Evolutionary conservation across 139 green algal genomes (phyloP), one percentile per base, ranked within the genome.

Genomic region (Zygnema circumcarinatum): DNA sequence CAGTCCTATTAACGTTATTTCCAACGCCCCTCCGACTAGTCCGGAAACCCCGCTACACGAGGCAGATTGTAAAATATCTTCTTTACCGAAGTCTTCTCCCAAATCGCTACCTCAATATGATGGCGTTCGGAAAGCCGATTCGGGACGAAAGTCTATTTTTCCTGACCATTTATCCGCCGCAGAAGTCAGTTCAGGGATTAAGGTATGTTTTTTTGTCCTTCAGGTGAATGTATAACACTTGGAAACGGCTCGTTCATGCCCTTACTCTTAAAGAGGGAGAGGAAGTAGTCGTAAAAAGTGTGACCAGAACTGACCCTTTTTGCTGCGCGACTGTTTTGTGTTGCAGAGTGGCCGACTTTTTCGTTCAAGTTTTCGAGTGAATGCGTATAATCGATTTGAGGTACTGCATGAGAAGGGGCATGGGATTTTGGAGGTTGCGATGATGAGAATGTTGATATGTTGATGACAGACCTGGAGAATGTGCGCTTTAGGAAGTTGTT

Each of bases 341-440:
- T 11, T 38, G 76, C 52, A 83, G 76, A 83, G 47, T 16, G 76
- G 76, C 11, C 41, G 47, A 7, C 76, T 83, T 38, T 83, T 83
- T 38, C 56, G 69, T 25, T 22, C 76, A 79, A 76, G 7, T 39
- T 83, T 83, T 52, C 76, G 76, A 81, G 76, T 83, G 76, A 83
- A 83, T 39, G 76, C 41, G 7, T 20, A 81, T 7, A 83, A 83
- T 83, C 32, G 32, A 36, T 81, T 76, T 39, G 76, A 83, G 76
- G 76, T 83, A n/a, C n/a, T n/a, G n/a, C n/a, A 78, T 78, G 69
- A 41, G 38, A 47, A 78, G 7, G 16, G 16, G 16, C 16, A 78
- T 78, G n/a, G n/a, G n/a, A n/a, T n/a, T n/a, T n/a, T n/a, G n/a
- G n/a, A n/a, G n/a, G n/a, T n/a, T n/a, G n/a, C n/a, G n/a, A n/a